Conservation (phyloP, 2,329 filamentous ascomycete species). For the Ophiocordyceps polyrhachis-furcata region DNA sequence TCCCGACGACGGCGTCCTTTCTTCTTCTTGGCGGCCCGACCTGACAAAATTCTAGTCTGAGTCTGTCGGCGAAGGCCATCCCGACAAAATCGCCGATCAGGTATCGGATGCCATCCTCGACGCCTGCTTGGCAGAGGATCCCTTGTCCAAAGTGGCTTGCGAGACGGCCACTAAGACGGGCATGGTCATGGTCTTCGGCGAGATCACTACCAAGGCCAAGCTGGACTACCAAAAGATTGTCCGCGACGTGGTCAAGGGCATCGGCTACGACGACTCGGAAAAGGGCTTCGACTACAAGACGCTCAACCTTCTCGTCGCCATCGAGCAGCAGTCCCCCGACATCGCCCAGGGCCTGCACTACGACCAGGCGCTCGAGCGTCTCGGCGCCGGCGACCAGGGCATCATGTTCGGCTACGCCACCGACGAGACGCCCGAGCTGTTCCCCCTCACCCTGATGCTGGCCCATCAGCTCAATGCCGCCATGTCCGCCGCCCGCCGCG, state of each 20-base stretch:
- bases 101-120: slow-evolving; percentile 97
- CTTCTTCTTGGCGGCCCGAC: slow-evolving; percentile 4
- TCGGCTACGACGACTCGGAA: slow-evolving; percentile 88
- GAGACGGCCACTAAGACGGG: slow-evolving; percentile 99
- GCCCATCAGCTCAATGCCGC: slow-evolving; percentile 94
- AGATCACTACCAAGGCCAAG: slow-evolving; percentile 91
- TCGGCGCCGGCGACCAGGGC: slow-evolving; percentile 98
- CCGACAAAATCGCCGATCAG: slow-evolving; percentile 96
- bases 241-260: slow-evolving; percentile 88
- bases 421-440: slow-evolving; percentile 93
- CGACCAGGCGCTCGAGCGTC: slow-evolving; percentile 90
- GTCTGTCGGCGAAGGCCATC: slow-evolving; percentile 78
- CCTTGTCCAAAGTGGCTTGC: slow-evolving; percentile 96
- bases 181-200: slow-evolving; percentile 98
- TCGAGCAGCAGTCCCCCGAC: slow-evolving; percentile 97
- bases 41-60: slow-evolving; percentile 38
- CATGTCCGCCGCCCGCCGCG: slow-evolving; percentile 76
- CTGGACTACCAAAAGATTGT: slow-evolving; percentile 98
- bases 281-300: slow-evolving; percentile 99
- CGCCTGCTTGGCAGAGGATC: slow-evolving; percentile 86
- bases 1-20: slow-evolving; percentile 1
- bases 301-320: slow-evolving; percentile 93
- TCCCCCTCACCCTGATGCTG: slow-evolving; percentile 83
- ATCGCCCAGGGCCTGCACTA: slow-evolving; percentile 99
- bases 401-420: slow-evolving; percentile 99